Percentiles rank a stretch among this genome's conserved stretches.
Conservation (phyloP, 2,329 filamentous ascomycete species). For the Colletotrichum viniferum region DNA sequence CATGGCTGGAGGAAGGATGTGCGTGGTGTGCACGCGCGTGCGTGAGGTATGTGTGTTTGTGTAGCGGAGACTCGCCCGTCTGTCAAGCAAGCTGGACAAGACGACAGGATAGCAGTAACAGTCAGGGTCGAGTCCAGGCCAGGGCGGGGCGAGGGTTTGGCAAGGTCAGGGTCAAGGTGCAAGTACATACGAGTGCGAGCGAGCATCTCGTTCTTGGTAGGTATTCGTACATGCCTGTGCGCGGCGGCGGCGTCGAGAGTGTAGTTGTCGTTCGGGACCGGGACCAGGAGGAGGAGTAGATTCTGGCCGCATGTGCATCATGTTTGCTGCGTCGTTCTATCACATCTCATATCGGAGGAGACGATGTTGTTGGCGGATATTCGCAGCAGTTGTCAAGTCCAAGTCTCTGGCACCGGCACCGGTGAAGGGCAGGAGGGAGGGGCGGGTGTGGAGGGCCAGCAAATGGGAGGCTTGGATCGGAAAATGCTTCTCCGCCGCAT, state of each 20-base stretch:
- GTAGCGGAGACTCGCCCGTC: not conserved
- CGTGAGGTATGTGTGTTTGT: not conserved
- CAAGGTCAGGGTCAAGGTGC: not conserved
- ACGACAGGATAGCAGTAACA: not conserved
- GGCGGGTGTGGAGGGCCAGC: slow-evolving; percentile 1
- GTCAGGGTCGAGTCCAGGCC: not conserved
- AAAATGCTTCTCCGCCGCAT: not conserved
- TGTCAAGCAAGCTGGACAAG: not conserved
- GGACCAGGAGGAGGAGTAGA: not conserved
- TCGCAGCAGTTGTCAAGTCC: slow-evolving; percentile 19
- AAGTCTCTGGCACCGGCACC: slow-evolving; percentile 21
- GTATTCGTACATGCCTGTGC: not conserved
- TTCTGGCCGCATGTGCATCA: not conserved
- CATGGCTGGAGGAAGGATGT: not conserved
- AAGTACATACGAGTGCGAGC: not conserved
- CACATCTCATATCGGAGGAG: slow-evolving; percentile 15
- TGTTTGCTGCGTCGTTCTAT: slow-evolving; percentile 1
- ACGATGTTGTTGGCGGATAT: slow-evolving; percentile 18
- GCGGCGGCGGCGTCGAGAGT: not conserved
- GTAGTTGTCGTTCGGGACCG: not conserved
- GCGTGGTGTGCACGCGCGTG: not conserved
- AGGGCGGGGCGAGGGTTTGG: not conserved
- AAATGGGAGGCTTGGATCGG: slow-evolving; percentile 13
- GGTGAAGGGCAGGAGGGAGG: slow-evolving; percentile 5
- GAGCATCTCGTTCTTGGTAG: not conserved